phyloP scores from a whole-genome alignment of 352 stramenopile species.

The Phytophthora boehmeriae region DNA sequence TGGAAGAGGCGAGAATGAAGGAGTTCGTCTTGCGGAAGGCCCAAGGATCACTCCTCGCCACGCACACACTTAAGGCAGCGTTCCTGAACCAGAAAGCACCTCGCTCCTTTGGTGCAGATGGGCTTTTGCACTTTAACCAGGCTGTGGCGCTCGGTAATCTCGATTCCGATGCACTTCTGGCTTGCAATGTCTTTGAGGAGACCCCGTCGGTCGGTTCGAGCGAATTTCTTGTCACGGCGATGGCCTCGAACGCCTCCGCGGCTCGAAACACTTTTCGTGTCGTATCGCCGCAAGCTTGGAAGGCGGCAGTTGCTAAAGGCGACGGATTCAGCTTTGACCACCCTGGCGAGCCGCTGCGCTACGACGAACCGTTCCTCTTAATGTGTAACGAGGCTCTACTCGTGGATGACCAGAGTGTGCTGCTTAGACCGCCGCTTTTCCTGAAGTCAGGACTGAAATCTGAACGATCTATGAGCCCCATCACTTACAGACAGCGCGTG shows the following conservation, averaged over 20 bases:
- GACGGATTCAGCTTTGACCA: slow-evolving; percentile 23
- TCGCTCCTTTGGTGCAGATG: slow-evolving; percentile 49
- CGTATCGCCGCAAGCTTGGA: slow-evolving; percentile 53
- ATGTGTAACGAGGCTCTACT: slow-evolving; percentile 83
- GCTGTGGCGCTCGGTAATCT: slow-evolving; percentile 62
- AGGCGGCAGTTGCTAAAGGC: slow-evolving; percentile 32
- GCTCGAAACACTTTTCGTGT: slow-evolving; percentile 77
- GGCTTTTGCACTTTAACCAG: slow-evolving; percentile 54
- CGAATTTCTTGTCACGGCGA: slow-evolving; percentile 66
- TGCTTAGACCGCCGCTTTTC: slow-evolving; percentile 76
- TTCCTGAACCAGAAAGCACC: slow-evolving; percentile 74
- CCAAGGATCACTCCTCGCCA: slow-evolving; percentile 81
- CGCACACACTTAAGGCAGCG: slow-evolving; percentile 79
- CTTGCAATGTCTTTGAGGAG: slow-evolving; percentile 87
- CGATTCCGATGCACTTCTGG: slow-evolving; percentile 53
- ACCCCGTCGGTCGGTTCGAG: slow-evolving; percentile 77
- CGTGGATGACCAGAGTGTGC: slow-evolving; percentile 74
- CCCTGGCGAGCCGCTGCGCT: slow-evolving; percentile 49
- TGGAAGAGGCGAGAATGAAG: slow-evolving; percentile 86
- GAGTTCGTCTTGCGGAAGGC: slow-evolving; percentile 84
- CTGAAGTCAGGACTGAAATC: slow-evolving; percentile 86
- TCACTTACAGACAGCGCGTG: slow-evolving; percentile 85
- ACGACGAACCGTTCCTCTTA: slow-evolving; percentile 84
- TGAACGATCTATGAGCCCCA: slow-evolving; percentile 85
- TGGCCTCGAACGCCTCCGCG: slow-evolving; percentile 22